phyloP scores from a whole-genome alignment of 495 filamentous ascomycete genomes.

The Penicillium goetzii region DNA sequence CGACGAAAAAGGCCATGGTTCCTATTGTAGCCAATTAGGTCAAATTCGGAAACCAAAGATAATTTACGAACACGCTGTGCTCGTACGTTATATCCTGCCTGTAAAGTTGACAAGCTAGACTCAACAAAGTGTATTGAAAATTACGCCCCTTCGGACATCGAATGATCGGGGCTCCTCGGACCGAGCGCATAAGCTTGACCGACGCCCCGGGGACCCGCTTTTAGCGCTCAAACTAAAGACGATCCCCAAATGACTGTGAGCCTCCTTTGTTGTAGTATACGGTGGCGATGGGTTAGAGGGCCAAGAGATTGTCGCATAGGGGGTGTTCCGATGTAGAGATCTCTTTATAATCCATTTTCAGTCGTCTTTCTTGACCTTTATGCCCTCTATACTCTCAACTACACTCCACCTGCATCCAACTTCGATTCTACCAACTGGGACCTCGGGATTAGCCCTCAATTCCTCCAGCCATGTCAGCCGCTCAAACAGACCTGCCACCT shows the following conservation, averaged over 20 bases:
- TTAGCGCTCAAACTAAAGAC: too few relatives aligned
- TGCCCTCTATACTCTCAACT: too few relatives aligned
- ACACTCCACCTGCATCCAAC: too few relatives aligned
- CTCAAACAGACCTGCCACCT: background rate
- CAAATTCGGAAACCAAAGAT: too few relatives aligned
- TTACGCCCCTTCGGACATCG: background rate
- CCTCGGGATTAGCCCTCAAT: too few relatives aligned
- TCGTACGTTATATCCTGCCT: background rate
- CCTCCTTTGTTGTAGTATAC: background rate
- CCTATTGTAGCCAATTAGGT: background rate
- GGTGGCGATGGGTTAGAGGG: background rate
- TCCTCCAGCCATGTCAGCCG: background rate
- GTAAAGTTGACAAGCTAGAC: too few relatives aligned
- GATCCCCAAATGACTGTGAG: background rate
- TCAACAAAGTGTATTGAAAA: background rate
- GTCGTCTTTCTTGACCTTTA: too few relatives aligned
- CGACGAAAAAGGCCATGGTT: background rate
- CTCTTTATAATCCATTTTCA: too few relatives aligned
- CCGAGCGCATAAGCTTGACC: background rate
- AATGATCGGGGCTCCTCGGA: background rate
- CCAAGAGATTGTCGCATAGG: background rate
- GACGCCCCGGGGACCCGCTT: background rate
- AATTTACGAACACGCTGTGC: background rate
- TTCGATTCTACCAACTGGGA: too few relatives aligned
- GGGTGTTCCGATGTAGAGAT: too few relatives aligned